phyloP scores from a whole-genome alignment of 768 basidiomycete genomes.

The Termitomyces sp. region DNA sequence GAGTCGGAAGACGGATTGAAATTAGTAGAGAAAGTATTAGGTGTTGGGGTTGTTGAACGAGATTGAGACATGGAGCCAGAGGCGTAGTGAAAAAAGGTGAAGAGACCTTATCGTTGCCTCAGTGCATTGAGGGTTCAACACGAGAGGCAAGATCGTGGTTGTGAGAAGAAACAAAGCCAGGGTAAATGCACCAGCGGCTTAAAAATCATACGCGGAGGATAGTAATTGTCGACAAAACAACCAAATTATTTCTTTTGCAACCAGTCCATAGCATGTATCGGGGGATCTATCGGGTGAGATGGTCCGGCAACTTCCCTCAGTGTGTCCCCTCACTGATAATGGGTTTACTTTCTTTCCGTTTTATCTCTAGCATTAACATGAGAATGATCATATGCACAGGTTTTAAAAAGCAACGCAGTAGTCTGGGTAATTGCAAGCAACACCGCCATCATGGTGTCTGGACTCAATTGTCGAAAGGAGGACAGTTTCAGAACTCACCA shows the following conservation, averaged over 20 bases:
- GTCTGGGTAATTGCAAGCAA: not conserved
- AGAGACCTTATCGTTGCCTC: conserved; percentile 38
- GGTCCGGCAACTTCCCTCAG: conserved; percentile 12
- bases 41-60: conserved; percentile 41
- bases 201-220: conserved; percentile 17
- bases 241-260: conserved; percentile 20
- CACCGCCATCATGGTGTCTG: not conserved
- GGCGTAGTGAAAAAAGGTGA: conserved; percentile 27
- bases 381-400: not conserved
- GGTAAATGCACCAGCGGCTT: conserved; percentile 18
- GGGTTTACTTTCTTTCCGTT: too few relatives aligned
- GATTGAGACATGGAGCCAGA: conserved; percentile 48
- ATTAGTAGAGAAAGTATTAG: conserved; percentile 39
- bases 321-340: conserved; percentile 1
- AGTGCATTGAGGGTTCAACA: conserved; percentile 37
- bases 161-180: conserved; percentile 17
- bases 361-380: not conserved
- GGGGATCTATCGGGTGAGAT: conserved; percentile 5
- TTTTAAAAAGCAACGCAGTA: not conserved
- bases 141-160: conserved; percentile 24
- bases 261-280: conserved; percentile 6
- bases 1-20: conserved; percentile 28
- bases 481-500: conserved; percentile 1
- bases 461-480: not conserved
- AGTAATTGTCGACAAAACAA: conserved; percentile 18